Evolutionary conservation across 495 filamentous ascomycete genomes (phyloP), one percentile per base, ranked within the genome.

Genomic region (Trichoderma erinaceum): DNA sequence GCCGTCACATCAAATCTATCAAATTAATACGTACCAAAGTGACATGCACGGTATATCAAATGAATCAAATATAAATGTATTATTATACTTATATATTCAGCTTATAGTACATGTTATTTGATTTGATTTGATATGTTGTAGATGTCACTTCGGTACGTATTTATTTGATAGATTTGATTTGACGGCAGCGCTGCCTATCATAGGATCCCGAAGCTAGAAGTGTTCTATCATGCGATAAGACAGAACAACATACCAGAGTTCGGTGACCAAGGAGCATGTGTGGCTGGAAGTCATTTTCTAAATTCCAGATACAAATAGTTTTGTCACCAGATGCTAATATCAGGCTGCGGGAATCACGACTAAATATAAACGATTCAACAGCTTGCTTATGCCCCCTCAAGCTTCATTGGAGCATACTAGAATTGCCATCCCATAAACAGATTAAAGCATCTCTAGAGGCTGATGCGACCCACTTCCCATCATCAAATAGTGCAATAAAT

Each of bases 201-300:
- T 4, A 1, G 4, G 67, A 68, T 11, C 27, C 67, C 12, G 67
- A 61, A 32, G 52, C 67, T 16, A 68, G 52, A 12, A 63, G 63
- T 27, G 18, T 7, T 41, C 43, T 52, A 18, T 44, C 52, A 3
- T 12, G 50, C 5, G 67, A 68, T 25, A 58, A 63, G 1, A 46
- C 52, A 18, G 52, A 56, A 25, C 27, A 61, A 12, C 67, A 25
- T 11, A 68, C 52, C 67, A 35, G 48, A 35, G 63, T 46, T 13
- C 43, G 16, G 23, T 68, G 67, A 12, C 67, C 67, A 18, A 29
- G 1, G 10, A 68, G 44, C 3, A 8, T n/a, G 18, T 44, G 48
- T 23, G 63, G 4, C 29, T n/a, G 6, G 5, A 12, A 12, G 18
- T 56, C 41, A 4, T 32, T 15, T 2, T 10, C 32, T 8, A 32